A percentile compares a stretch with the other conserved stretches of the same genome.
These are phyloP conservation scores for Gelatoporia subvermispora DNA, from an alignment of 768 basidiomycete genomes.

Conservation along the genomic window DNA sequence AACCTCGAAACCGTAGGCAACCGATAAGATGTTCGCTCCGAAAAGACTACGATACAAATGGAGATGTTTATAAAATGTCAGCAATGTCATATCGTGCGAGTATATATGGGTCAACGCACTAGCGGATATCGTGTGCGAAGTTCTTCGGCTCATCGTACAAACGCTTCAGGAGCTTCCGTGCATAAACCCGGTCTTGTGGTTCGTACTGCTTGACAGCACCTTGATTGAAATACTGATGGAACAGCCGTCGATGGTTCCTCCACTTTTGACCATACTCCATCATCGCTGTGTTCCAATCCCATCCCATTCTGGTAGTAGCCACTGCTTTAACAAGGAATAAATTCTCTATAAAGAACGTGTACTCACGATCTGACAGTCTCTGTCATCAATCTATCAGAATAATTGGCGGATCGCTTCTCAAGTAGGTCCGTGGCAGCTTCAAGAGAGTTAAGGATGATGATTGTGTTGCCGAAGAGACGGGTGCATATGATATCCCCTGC, in stretches of 20 bases:
- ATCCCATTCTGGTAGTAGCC: slow-evolving; percentile 26
- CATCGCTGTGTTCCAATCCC: slow-evolving; percentile 32
- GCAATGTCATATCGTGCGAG: not conserved
- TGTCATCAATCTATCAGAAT: slow-evolving; percentile 23
- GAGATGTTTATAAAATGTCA: not conserved
- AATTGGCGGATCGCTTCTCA: slow-evolving; percentile 24
- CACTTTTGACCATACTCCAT: slow-evolving; percentile 37
- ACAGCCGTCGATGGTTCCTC: slow-evolving; percentile 36
- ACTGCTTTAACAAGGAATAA: not conserved
- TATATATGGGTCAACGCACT: slow-evolving; percentile 21
- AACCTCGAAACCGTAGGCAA: slow-evolving; percentile 16
- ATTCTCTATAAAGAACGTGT: not conserved
- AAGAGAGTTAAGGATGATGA: slow-evolving; percentile 26
- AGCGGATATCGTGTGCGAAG: slow-evolving; percentile 35
- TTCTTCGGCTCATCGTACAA: slow-evolving; percentile 33
- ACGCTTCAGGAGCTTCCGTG: slow-evolving; percentile 39
- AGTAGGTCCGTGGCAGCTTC: slow-evolving; percentile 26
- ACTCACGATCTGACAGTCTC: no score
- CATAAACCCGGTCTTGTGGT: slow-evolving; percentile 34
- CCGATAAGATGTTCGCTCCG: slow-evolving; percentile 11
- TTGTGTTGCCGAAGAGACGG: slow-evolving; percentile 17
- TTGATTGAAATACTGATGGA: slow-evolving; percentile 35
- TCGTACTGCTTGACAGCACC: slow-evolving; percentile 31
- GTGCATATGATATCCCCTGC: slow-evolving; percentile 21
- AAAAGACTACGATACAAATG: slow-evolving; percentile 5